Percentiles rank a stretch among this genome's conserved stretches.
Evolutionary conservation across 2,329 filamentous ascomycete genomes (phyloP).

Genomic region (Cercospora sp.): DNA sequence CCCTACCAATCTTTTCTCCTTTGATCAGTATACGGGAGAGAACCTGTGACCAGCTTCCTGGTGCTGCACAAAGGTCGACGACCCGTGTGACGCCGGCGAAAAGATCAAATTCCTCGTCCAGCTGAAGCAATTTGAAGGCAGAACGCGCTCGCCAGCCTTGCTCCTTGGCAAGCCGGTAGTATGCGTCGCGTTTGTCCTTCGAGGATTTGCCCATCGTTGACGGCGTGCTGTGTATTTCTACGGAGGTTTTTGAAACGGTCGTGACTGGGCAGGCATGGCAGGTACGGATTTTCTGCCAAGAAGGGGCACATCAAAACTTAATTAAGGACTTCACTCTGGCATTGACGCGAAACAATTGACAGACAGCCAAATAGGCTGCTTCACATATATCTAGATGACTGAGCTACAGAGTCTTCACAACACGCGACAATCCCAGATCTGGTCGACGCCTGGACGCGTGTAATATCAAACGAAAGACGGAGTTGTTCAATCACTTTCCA

Average conservation of each 20-base stretch:
- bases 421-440: background rate
- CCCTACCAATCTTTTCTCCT: slow-evolving; percentile 82
- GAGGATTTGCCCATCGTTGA: slow-evolving; percentile 69
- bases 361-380: background rate
- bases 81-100: slow-evolving; percentile 89
- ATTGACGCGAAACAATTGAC: background rate
- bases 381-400: background rate
- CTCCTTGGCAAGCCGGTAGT: slow-evolving; percentile 96
- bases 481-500: slow-evolving; percentile 43
- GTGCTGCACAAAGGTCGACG: slow-evolving; percentile 92
- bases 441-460: background rate
- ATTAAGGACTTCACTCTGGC: background rate
- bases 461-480: background rate
- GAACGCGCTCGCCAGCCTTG: slow-evolving; percentile 97
- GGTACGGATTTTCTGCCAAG: background rate
- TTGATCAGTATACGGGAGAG: slow-evolving; percentile 91
- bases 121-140: slow-evolving; percentile 94
- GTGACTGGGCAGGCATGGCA: background rate
- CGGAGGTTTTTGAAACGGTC: background rate
- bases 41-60: slow-evolving; percentile 96
- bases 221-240: background rate
- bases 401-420: background rate
- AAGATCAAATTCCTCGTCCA: slow-evolving; percentile 94
- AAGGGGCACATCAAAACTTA: background rate
- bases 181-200: slow-evolving; percentile 97